Evolutionary conservation across 176 grass and related monocot genomes (phyloP).

Genomic region (Rhynchospora tenuis): DNA sequence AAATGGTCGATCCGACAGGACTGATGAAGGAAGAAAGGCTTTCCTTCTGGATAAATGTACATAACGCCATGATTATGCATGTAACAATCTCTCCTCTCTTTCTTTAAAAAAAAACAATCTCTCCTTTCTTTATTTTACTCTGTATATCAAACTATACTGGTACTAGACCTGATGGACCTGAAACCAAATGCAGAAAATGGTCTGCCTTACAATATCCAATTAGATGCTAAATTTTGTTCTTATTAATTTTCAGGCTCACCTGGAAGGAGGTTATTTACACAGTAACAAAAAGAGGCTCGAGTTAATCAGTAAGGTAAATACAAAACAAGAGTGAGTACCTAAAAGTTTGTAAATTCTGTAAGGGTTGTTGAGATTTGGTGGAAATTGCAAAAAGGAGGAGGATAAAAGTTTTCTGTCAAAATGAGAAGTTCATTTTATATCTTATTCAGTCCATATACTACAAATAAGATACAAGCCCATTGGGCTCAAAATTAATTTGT

Average conservation of each 20-base stretch:
- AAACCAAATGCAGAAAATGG: not conserved
- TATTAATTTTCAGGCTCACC: slow-evolving; percentile 51
- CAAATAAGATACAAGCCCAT: too few species aligned
- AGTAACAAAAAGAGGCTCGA: slow-evolving; percentile 54
- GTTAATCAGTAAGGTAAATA: slow-evolving; percentile 57
- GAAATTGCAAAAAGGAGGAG: too few species aligned
- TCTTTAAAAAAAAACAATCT: slow-evolving; percentile 30
- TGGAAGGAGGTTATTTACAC: slow-evolving; percentile 58
- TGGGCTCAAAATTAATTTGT: too few species aligned
- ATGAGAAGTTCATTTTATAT: too few species aligned
- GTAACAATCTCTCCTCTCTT: slow-evolving; percentile 39
- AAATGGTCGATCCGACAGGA: slow-evolving; percentile 49
- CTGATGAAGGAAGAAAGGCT: slow-evolving; percentile 82
- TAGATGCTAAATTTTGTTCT: not conserved
- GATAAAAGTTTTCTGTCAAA: too few species aligned
- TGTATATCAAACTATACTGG: not conserved
- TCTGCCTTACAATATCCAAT: not conserved
- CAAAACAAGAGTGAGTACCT: not conserved
- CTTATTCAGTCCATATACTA: too few species aligned
- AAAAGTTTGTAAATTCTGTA: not conserved
- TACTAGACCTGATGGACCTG: not conserved
- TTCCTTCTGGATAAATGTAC: slow-evolving; percentile 95
- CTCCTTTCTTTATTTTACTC: not conserved
- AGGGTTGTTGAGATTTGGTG: too few species aligned
- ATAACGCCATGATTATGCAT: slow-evolving; percentile 99